Percentiles rank a stretch among this genome's conserved stretches.
Evolutionary conservation across 1,139 yeast species (phyloP).

Genomic region (Suhomyces bribrorum): DNA sequence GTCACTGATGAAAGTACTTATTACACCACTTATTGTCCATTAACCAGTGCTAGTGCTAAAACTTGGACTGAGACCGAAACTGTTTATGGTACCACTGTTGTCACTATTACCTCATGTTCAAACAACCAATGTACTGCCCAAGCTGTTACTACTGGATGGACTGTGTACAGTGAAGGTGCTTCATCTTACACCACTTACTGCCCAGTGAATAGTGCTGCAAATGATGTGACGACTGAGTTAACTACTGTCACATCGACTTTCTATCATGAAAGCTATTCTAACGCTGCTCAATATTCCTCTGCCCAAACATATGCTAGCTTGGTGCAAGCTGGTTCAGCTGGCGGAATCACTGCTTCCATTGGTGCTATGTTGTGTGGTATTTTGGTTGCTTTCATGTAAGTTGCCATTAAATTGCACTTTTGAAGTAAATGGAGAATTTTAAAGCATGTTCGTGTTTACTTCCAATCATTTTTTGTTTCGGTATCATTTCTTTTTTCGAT

Average conservation of each 20-base stretch:
- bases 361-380: conserved; percentile 25
- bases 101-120: conserved; percentile 11
- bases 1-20: conserved; percentile 27
- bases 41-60: conserved; percentile 1
- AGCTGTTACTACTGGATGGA: conserved; percentile 12
- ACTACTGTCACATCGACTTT: conserved; percentile 14
- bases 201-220: too few species aligned
- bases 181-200: conserved; percentile 19
- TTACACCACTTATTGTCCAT: conserved; percentile 16
- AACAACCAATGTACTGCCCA: conserved; percentile 9
- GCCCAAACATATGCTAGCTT: conserved; percentile 13
- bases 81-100: conserved; percentile 1
- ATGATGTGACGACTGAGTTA: too few species aligned
- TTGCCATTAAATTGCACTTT: too few species aligned
- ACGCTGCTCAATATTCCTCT: too few species aligned
- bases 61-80: conserved; percentile 8
- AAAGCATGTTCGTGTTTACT: too few species aligned
- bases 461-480: too few species aligned
- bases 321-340: conserved; percentile 17
- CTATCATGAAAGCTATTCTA: too few species aligned
- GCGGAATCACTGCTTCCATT: conserved; percentile 21
- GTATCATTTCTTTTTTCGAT: too few species aligned
- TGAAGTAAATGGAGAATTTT: too few species aligned
- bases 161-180: conserved; percentile 4
- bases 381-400: conserved; percentile 16